Percentiles rank a stretch among this genome's conserved stretches.
These are phyloP conservation scores for Boletus subparvulus DNA, from an alignment of 768 basidiomycete genomes.

Conservation along the genomic window DNA sequence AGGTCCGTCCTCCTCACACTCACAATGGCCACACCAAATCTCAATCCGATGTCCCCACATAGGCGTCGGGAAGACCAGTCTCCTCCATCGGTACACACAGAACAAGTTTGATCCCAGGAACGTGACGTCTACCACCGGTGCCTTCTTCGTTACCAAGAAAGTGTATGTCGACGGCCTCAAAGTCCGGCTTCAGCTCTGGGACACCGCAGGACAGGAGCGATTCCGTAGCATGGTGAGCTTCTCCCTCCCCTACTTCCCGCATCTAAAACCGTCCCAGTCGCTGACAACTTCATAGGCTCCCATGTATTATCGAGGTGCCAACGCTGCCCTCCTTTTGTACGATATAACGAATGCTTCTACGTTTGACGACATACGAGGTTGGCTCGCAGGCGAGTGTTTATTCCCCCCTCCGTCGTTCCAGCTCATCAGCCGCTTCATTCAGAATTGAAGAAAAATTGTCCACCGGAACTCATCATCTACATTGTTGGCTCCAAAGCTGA, in stretches of 20 bases:
- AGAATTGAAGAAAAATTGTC: slow-evolving; percentile 90
- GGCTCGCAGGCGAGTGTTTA: slow-evolving; percentile 72
- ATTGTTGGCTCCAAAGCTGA: slow-evolving; percentile 95
- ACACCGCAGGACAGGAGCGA: slow-evolving; percentile 91
- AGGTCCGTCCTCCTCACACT: slow-evolving; percentile 37
- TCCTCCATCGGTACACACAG: slow-evolving; percentile 87
- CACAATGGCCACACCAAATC: slow-evolving; percentile 18
- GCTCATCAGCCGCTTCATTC: slow-evolving; percentile 13
- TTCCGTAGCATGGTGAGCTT: slow-evolving; percentile 82
- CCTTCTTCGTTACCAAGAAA: slow-evolving; percentile 94
- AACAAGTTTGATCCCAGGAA: slow-evolving; percentile 87
- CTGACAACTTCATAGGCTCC: slow-evolving; percentile 60
- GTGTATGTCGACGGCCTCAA: slow-evolving; percentile 80
- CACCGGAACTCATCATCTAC: slow-evolving; percentile 87
- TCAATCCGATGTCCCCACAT: slow-evolving; percentile 12
- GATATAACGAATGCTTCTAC: slow-evolving; percentile 89
- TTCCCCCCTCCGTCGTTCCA: not conserved
- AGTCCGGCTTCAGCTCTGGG: slow-evolving; percentile 88
- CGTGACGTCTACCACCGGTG: slow-evolving; percentile 87
- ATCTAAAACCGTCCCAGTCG: slow-evolving; percentile 15
- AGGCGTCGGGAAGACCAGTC: slow-evolving; percentile 93
- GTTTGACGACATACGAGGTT: slow-evolving; percentile 88
- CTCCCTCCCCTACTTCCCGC: not conserved
- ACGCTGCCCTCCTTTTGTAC: slow-evolving; percentile 91
- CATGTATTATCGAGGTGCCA: slow-evolving; percentile 96